These are phyloP conservation scores for Tylopilus sp. DNA, from an alignment of 768 basidiomycete genomes.

Conservation along the genomic window DNA sequence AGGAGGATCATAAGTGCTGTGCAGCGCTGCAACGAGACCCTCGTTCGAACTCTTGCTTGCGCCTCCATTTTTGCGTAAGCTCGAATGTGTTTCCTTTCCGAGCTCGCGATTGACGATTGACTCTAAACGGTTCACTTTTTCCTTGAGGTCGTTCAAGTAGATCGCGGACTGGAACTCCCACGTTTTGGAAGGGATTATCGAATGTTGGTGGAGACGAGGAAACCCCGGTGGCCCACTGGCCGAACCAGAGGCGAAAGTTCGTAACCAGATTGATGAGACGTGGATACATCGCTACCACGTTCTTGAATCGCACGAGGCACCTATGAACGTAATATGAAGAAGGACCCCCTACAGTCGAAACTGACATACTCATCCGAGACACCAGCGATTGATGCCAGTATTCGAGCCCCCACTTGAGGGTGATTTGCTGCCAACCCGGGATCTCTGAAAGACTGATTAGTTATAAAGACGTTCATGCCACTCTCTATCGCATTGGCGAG, in stretches of 20 bases:
- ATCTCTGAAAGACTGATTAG: constrained; percentile 33
- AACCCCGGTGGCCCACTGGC: constrained; percentile 45
- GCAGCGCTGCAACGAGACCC: constrained; percentile 39
- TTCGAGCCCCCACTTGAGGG: constrained; percentile 35
- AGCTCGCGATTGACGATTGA: constrained; percentile 53
- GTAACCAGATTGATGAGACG: constrained; percentile 39
- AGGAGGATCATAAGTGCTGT: constrained; percentile 50
- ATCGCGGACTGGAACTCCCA: constrained; percentile 31
- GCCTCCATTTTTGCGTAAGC: constrained; percentile 6
- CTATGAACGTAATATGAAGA: constrained; percentile 29
- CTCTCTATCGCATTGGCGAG: constrained; percentile 40
- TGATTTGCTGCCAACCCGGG: constrained; percentile 8
- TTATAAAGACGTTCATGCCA: constrained; percentile 36
- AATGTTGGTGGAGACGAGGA: constrained; percentile 39
- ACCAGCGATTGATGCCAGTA: constrained; percentile 44
- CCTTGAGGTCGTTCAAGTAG: constrained; percentile 33
- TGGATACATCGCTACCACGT: constrained; percentile 46
- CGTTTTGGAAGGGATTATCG: constrained; percentile 39
- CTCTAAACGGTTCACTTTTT: constrained; percentile 30
- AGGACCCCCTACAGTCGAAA: constrained; percentile 10
- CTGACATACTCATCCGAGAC: constrained; percentile 50
- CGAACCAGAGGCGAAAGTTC: constrained; percentile 44
- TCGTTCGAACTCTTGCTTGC: constrained; percentile 17
- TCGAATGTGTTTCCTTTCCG: constrained; percentile 29
- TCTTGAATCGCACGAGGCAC: constrained; percentile 57